Base-by-base conservation (phyloP, 129 eudicot genomes). In the Chrysanthemum makinoi region DNA sequence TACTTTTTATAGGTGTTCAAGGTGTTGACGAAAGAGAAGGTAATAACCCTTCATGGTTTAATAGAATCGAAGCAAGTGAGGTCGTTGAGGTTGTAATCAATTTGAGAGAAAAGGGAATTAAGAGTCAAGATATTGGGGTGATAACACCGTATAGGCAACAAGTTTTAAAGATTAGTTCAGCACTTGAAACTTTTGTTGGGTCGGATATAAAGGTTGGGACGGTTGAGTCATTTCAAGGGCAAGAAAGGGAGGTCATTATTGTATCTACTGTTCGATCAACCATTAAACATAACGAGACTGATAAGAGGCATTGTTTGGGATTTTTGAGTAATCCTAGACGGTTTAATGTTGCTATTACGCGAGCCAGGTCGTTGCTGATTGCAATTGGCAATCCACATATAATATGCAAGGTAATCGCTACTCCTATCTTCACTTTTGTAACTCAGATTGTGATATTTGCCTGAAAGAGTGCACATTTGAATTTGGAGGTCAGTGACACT, bases 1-100 rank as follows among this genome's bases (percentile, higher is more conserved):
- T 94, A n/a, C 79, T 89, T 28, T 89, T 89, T 62, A 17, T 68
- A 6, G 98, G 98, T 16, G 78, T 94, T 18, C 96, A 89, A 82
- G 96, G 97, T 20, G 81, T 76, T 10, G 98, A 94, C 79, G 96
- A 93, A 70, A 79, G 98, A 66, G 98, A 94, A 84, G 98, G 98
- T 66, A 84, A 72, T 73, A 94, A 89, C 57, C 98, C 98, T 7
- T 94, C 98, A 17, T 94, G 98, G 98, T 94, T 94, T 79, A 94
- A 94, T 33, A 76, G 96, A 48, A 85, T 88, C 18, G 98, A 93
- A 65, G 96, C 90, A 1, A 93, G 98, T 87, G 92, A 89, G 80
- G 89, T 86, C 0, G 98, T 85, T 46, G 95, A 93, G 75, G 66
- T 76, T 2, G 79, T 89, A 6, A 77, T 67, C 14, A 35, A 79